Base-by-base conservation (phyloP, 352 stramenopile species). In the Phytophthora fragariae region DNA sequence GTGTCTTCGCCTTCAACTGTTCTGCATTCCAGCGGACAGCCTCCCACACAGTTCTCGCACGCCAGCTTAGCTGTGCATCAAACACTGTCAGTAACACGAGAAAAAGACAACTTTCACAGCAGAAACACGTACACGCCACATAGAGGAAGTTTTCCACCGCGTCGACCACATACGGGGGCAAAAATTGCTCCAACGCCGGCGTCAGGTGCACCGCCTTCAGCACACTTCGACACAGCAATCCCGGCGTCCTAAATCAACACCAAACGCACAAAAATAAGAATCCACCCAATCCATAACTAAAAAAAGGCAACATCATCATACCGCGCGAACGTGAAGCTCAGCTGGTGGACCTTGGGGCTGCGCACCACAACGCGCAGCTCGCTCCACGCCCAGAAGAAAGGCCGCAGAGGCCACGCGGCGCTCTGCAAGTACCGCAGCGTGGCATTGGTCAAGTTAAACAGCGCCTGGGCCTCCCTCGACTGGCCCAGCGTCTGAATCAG, bases 311-410 rank as follows among this genome's bases (percentile, higher is more conserved):
- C 44, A 65, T 63, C 49, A 57, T 12, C 62, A 10, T 72, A 90
- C 85, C 81, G 66, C n/a, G 78, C 67, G 59, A 83, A 91, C 6
- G 75, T 78, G 39, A 92, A 91, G n/a, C 77, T 73, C 14, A 94
- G 68, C 27, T 86, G 76, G 53, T 91, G 52, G 35, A 84, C 60
- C 31, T 92, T 71, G 3, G 70, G 41, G 47, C 76, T 89, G 24
- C 77, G 65, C 8, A 94, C 73, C 27, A 90, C 76, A 21, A 92
- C 84, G 47, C 87, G 87, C 35, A 96, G 65, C 57, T 96, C 76
- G 52, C 79, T 96, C 87, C 89, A 96, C 1, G 83, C 83, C 87
- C 87, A 96, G 35, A 94, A 92, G 39, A 93, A 79, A 47, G 85
- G 75, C 3, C 81, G 83, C 46, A 96, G 74, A 8, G 82, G 83